A percentile compares a stretch with the other conserved stretches of the same genome.
Conservation (phyloP, 2,329 filamentous ascomycete genomes). For the Fusarium aywerte region DNA sequence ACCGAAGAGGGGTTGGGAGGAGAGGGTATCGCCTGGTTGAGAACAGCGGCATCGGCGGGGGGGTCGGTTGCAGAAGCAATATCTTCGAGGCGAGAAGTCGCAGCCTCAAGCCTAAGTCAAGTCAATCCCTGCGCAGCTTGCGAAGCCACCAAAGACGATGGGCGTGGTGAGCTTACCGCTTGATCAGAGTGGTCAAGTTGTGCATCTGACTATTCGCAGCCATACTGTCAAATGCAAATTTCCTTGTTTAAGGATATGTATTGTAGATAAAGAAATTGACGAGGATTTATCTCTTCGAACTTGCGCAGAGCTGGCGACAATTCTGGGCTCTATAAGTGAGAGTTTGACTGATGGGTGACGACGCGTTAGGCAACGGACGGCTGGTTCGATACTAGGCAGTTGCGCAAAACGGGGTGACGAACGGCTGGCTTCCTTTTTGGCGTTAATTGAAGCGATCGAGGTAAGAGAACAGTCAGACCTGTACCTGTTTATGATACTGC, state of each 20-base stretch:
- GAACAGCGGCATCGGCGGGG: conserved; percentile 61
- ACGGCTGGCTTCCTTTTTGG: background rate
- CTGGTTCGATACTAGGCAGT: conserved; percentile 17
- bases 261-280: background rate
- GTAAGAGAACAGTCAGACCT: background rate
- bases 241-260: background rate
- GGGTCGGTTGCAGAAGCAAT: conserved; percentile 83
- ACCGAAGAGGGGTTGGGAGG: conserved; percentile 44
- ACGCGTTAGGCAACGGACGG: conserved; percentile 27
- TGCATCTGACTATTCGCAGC: conserved; percentile 87
- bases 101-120: conserved; percentile 86
- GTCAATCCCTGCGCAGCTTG: conserved; percentile 56
- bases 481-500: background rate
- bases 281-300: background rate
- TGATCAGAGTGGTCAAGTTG: conserved; percentile 96
- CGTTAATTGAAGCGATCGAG: background rate
- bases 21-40: conserved; percentile 54
- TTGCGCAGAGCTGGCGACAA: background rate
- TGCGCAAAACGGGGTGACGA: conserved; percentile 12
- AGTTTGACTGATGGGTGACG: background rate
- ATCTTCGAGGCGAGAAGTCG: conserved; percentile 94
- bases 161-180: conserved; percentile 72
- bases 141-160: background rate
- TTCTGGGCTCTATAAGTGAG: conserved; percentile 1
- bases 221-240: conserved; percentile 60